Base-by-base conservation (phyloP, 768 basidiomycete species). In the Pulveroboletus sp. region DNA sequence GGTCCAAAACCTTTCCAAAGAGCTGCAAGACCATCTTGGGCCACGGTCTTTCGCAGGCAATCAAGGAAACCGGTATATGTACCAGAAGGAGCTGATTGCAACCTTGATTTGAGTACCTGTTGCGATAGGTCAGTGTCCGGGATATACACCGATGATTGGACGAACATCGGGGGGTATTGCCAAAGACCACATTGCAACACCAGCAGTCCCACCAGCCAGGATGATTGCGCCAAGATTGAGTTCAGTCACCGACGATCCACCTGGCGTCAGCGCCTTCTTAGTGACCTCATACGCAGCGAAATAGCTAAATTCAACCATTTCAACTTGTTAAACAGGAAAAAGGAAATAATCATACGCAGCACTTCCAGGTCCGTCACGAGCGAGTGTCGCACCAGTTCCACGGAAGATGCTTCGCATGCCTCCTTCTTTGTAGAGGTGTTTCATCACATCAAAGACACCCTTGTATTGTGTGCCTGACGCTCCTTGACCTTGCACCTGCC, bases 1-100 rank as follows among this genome's bases (percentile, higher is more conserved):
- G 95, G 97, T 39, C 91, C 94, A 64, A 99, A 91, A 10, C 97
- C 97, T 69, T 89, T 98, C 92, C 94, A 99, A 10, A 99, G 73
- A 2, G 95, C 94, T 24, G 69, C 69, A 16, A 90, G 75, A 36
- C 97, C 97, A 67, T 97, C 94, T 43, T 75, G 79, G 6, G 90
- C 89, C 56, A 98, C 88, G 9, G 93, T 90, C 72, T 98, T 97
- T 45, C 87, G 76, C 32, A 86, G 80, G 61, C 97, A 99, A 67
- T 99, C 97, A 47, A 97, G 59, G 61, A 98, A 78, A 16, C 97
- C 95, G 37, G 84, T 84, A 71, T 99, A 99, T n/a, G 93, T 97
- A 14, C 97, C 97, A 5, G 85, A 84, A n/a, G 94, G 94, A 17
- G 97, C 95, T 21, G 92, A 93, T 66, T 99, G 97, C 23, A 99